These are phyloP conservation scores for Microbotryomycetes sp. DNA, from an alignment of 1,284 basidiomycete species.

Conservation along the genomic window DNA sequence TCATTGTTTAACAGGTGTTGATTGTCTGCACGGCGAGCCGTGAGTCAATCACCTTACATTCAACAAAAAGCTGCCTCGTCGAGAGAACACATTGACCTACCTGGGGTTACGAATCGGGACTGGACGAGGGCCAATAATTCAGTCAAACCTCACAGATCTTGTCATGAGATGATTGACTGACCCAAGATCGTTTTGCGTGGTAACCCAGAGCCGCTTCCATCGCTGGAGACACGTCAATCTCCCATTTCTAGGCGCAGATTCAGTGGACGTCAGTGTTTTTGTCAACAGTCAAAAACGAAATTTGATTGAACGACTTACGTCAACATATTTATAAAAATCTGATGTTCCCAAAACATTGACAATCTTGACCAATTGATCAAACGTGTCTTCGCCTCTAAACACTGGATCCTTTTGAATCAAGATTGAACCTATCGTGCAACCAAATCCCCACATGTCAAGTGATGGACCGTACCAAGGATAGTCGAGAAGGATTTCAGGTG, in stretches of 20 bases:
- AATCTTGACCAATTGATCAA: conserved; percentile 95
- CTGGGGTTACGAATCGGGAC: not conserved
- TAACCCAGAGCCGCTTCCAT: conserved; percentile 57
- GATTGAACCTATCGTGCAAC: conserved; percentile 97
- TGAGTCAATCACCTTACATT: not conserved
- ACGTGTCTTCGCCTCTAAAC: conserved; percentile 97
- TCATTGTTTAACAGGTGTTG: conserved; percentile 54
- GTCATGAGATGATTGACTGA: conserved; percentile 68
- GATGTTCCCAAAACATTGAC: conserved; percentile 94
- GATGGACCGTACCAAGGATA: conserved; percentile 89
- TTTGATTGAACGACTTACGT: conserved; percentile 33
- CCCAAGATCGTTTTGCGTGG: conserved; percentile 83
- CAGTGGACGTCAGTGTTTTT: conserved; percentile 42
- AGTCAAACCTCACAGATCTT: too few species aligned
- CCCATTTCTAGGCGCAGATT: conserved; percentile 41
- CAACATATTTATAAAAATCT: conserved; percentile 59
- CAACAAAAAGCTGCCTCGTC: not conserved
- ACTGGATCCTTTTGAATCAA: conserved; percentile 98
- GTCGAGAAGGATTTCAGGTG: conserved; percentile 89
- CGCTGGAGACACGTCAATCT: conserved; percentile 37
- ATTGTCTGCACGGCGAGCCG: conserved; percentile 32
- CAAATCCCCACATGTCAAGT: conserved; percentile 84
- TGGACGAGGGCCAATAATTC: too few species aligned
- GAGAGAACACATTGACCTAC: not conserved
- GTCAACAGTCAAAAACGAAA: conserved; percentile 68